Conservation (phyloP, 495 filamentous ascomycete genomes). For the Penicillium coffeae region DNA sequence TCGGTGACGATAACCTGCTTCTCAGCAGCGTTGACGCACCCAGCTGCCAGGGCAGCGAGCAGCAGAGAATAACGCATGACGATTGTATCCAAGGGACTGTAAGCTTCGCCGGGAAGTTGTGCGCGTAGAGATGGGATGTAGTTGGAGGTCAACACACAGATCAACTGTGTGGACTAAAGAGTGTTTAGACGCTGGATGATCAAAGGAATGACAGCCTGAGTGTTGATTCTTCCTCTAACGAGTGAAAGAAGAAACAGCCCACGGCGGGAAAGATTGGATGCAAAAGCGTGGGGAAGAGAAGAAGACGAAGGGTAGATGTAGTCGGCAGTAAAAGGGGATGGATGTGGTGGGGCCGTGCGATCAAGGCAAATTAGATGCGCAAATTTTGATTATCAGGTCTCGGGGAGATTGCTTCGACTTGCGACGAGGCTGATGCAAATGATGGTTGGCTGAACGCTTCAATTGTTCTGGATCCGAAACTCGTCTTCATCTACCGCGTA, state of each 20-base stretch:
- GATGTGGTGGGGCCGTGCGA: constrained; percentile 20
- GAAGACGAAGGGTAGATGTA: constrained; percentile 27
- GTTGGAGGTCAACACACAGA: constrained; percentile 28
- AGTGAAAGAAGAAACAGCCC: constrained; percentile 21
- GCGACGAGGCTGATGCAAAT: neutral
- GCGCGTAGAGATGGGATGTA: neutral
- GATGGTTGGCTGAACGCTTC: neutral
- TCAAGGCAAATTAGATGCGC: constrained; percentile 8
- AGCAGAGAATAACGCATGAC: constrained; percentile 66
- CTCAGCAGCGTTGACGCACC: constrained; percentile 55
- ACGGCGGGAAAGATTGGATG: constrained; percentile 13
- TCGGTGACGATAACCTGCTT: constrained; percentile 54
- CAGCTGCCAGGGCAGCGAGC: constrained; percentile 57
- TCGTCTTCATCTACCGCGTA: neutral
- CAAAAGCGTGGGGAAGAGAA: constrained; percentile 18
- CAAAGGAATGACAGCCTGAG: constrained; percentile 42
- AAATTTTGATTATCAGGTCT: constrained; percentile 4
- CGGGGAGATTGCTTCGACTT: neutral
- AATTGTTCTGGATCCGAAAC: neutral
- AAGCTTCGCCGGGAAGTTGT: constrained; percentile 42
- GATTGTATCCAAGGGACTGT: constrained; percentile 22
- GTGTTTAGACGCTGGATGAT: constrained; percentile 16
- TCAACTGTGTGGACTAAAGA: constrained; percentile 35
- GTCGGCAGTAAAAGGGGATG: constrained; percentile 14
- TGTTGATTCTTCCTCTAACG: constrained; percentile 31